phyloP scores from a whole-genome alignment of 2,329 filamentous ascomycete genomes.

The Thelonectria blattea region DNA sequence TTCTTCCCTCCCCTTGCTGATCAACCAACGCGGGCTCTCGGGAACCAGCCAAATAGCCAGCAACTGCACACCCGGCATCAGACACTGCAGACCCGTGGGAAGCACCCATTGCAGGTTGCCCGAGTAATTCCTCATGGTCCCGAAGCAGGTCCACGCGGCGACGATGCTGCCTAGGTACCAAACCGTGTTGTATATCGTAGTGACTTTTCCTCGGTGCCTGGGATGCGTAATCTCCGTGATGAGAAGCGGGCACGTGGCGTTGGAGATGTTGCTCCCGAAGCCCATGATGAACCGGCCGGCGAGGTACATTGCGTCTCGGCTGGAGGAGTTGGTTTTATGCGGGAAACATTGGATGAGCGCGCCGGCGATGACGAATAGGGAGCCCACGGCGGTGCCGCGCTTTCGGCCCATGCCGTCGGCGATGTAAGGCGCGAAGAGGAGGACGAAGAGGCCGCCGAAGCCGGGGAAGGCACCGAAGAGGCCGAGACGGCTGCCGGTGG shows the following conservation, averaged over 20 bases:
- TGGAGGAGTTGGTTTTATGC: conserved; percentile 1
- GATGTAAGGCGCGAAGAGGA: conserved; percentile 35
- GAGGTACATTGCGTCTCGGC: conserved; percentile 30
- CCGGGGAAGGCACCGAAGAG: conserved; percentile 36
- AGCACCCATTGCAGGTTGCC: conserved; percentile 32
- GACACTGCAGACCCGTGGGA: conserved; percentile 28
- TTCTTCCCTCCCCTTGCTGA: conserved; percentile 31
- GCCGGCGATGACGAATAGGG: conserved; percentile 27
- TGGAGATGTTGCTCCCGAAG: conserved; percentile 33
- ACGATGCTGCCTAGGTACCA: conserved; percentile 36
- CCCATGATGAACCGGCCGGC: conserved; percentile 34
- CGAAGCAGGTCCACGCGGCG: conserved; percentile 32
- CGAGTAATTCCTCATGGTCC: conserved; percentile 22
- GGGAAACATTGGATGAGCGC: conserved; percentile 36
- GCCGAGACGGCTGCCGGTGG: conserved; percentile 33
- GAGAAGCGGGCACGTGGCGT: conserved; percentile 32
- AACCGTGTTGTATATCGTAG: conserved; percentile 35
- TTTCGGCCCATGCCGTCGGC: conserved; percentile 34
- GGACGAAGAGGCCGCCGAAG: conserved; percentile 34
- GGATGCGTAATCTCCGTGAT: conserved; percentile 36
- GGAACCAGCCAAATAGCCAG: conserved; percentile 29
- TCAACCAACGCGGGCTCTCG: conserved; percentile 32
- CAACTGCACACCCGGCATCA: conserved; percentile 34
- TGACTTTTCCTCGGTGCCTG: conserved; percentile 30
- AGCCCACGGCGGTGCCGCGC: conserved; percentile 32